Evolutionary conservation across 257 asterid genomes (phyloP).

Genomic region (Solanum verrucosum): DNA sequence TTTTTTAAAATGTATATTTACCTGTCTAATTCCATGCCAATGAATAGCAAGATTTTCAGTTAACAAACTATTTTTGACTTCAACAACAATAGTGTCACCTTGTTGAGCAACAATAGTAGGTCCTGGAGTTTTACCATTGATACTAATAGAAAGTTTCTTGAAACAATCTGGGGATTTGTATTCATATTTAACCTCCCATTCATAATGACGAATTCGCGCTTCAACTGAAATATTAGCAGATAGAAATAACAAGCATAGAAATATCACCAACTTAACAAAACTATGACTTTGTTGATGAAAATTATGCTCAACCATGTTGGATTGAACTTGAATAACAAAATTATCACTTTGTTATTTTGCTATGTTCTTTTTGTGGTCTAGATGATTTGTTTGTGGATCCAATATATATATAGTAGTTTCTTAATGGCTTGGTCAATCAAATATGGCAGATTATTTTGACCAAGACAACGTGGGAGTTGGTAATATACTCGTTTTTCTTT

Average conservation of each 20-base stretch:
- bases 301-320: neutral
- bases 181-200: conserved; percentile 84
- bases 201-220: conserved; percentile 45
- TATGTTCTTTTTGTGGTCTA: neutral
- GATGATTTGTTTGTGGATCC: neutral
- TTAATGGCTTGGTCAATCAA: neutral
- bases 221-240: conserved; percentile 10
- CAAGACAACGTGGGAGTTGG: neutral
- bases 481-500: neutral
- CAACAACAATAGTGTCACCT: conserved; percentile 80
- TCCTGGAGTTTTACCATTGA: conserved; percentile 81
- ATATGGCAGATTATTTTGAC: neutral
- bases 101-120: conserved; percentile 67
- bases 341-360: neutral
- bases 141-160: conserved; percentile 48
- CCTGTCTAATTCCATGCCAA: conserved; percentile 99
- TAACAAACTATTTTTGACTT: conserved; percentile 54
- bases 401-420: neutral
- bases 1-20: neutral
- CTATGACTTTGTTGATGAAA: neutral
- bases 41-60: conserved; percentile 84
- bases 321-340: neutral
- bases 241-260: neutral
- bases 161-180: conserved; percentile 81
- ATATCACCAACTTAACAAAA: neutral